These are phyloP conservation scores for Penicillium crustosum DNA, from an alignment of 2,329 filamentous ascomycete genomes.

Conservation along the genomic window DNA sequence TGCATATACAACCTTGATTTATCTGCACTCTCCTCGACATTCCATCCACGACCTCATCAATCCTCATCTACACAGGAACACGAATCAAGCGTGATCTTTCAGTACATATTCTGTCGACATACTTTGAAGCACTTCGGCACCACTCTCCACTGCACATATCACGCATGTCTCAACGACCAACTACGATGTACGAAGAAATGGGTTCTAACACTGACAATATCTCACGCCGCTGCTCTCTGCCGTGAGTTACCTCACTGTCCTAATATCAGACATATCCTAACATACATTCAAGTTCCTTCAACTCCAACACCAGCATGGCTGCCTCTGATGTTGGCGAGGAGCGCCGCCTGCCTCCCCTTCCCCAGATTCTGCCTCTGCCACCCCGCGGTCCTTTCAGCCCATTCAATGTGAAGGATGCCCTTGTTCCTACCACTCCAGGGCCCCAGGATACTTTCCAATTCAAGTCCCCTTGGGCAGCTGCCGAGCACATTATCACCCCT, in stretches of 20 bases:
- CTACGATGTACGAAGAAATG: conserved; percentile 36
- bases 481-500: conserved; percentile 34
- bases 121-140: conserved; percentile 8
- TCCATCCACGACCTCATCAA: background rate
- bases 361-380: conserved; percentile 38
- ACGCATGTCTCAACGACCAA: conserved; percentile 12
- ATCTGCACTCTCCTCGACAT: background rate
- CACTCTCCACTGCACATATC: conserved; percentile 12
- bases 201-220: conserved; percentile 29
- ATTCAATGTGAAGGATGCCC: conserved; percentile 31
- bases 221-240: conserved; percentile 36
- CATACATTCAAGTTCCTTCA: conserved; percentile 18
- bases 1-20: conserved; percentile 24
- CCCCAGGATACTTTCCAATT: conserved; percentile 37
- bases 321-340: conserved; percentile 34
- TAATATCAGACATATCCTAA: background rate
- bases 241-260: conserved; percentile 29
- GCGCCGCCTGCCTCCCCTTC: conserved; percentile 40
- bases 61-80: conserved; percentile 10
- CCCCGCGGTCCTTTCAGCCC: conserved; percentile 40
- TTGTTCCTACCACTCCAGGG: conserved; percentile 35
- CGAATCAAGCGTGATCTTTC: conserved; percentile 1
- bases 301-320: conserved; percentile 18
- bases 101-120: conserved; percentile 17
- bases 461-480: conserved; percentile 33